Percentiles rank a stretch among this genome's conserved stretches.
phyloP scores from a whole-genome alignment of 140 eudicot species.

The Flaveria floridana region DNA sequence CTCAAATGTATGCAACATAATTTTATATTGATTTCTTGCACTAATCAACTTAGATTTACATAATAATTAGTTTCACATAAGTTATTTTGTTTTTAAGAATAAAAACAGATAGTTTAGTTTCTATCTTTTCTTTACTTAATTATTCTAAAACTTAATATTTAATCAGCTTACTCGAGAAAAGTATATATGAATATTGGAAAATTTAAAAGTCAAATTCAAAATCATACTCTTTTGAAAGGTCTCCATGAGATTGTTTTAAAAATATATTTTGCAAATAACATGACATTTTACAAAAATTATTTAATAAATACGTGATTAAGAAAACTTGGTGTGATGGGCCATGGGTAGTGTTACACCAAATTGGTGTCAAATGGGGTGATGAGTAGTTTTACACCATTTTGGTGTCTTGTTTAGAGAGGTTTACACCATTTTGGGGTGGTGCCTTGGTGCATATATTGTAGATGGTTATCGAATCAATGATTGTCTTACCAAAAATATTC shows the following conservation, averaged over 20 bases:
- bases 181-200: neutral
- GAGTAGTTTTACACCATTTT: neutral
- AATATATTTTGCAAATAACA: neutral
- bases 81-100: neutral
- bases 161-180: neutral
- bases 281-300: neutral
- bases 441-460: neutral
- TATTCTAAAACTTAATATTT: neutral
- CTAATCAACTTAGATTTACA: neutral
- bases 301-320: neutral
- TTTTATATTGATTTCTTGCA: neutral
- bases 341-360: neutral
- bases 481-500: neutral
- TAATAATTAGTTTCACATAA: neutral
- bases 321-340: neutral
- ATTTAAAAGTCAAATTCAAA: neutral
- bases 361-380: neutral
- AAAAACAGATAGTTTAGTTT: neutral
- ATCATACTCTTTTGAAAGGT: neutral
- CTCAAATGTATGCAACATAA: neutral
- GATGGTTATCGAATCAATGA: constrained; percentile 2
- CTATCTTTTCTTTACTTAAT: neutral
- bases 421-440: constrained; percentile 8
- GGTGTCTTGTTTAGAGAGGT: neutral
- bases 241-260: neutral